These are phyloP conservation scores for Ophiostoma sp. DNA, from an alignment of 2,329 filamentous ascomycete genomes.

Conservation along the genomic window DNA sequence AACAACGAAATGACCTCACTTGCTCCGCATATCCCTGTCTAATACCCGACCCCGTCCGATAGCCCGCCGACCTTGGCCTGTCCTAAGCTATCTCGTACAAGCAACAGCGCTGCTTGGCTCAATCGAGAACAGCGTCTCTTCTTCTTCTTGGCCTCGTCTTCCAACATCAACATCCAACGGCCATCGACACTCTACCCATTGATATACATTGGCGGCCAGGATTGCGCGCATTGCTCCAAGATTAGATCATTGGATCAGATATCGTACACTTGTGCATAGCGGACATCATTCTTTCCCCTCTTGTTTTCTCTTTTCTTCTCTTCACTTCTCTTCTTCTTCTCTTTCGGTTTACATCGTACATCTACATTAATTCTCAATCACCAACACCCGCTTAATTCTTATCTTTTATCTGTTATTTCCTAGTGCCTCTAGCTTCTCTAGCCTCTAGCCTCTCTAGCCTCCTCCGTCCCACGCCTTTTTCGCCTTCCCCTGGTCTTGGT, in stretches of 20 bases:
- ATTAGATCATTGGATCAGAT: not conserved
- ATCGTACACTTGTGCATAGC: not conserved
- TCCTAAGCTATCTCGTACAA: not conserved
- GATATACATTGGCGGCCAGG: not conserved
- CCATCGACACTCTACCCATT: not conserved
- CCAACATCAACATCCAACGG: not conserved
- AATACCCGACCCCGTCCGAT: constrained; percentile 8
- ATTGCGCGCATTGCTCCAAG: not conserved
- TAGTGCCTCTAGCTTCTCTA: not conserved
- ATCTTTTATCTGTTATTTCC: constrained; percentile 6
- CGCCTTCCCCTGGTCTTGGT: constrained; percentile 12
- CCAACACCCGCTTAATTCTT: not conserved
- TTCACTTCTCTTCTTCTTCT: not conserved
- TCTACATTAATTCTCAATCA: not conserved
- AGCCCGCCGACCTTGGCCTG: constrained; percentile 6
- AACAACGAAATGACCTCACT: constrained; percentile 11
- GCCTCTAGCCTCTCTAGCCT: not conserved
- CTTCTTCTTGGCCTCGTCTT: not conserved
- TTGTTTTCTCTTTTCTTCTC: not conserved
- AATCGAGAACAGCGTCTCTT: not conserved
- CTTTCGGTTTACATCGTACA: not conserved
- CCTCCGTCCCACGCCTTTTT: constrained; percentile 5
- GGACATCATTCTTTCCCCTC: not conserved
- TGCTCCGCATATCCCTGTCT: constrained; percentile 4
- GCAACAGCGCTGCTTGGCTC: not conserved